Base-by-base conservation (phyloP, 83 land plant species). In the Thuja plicata region DNA sequence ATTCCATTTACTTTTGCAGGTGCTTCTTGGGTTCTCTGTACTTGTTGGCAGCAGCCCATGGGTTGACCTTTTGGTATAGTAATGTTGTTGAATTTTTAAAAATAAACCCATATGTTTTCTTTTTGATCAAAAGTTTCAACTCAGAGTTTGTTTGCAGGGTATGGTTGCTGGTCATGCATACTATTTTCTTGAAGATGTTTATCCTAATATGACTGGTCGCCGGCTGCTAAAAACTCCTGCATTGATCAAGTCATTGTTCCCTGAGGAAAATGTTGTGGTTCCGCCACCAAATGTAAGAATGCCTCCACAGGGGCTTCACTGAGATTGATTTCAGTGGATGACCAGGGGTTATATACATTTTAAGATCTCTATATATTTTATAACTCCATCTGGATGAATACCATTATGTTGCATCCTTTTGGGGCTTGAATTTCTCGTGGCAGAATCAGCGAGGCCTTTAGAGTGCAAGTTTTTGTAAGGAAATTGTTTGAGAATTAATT, bases 161-260 rank as follows among this genome's bases (percentile, higher is more conserved):
- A 98, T 97, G 97, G 92, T 96, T 16, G 99, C 99, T 46, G 99
- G 99, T 34, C 99, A 98, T 91, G 99, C 96, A 13, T 98, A 98
- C 87, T 98, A 95, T 88, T 98, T 98, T 87, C 92, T 98, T 48
- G 99, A 97, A 92, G 99, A 98, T 89, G 99, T 98, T 0, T 98
- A 98, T 82, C 99, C 99, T 27, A 86, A 89, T 21, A 98, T 98
- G 97, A 96, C 99, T 40, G 96, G 97, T 40, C 97, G 99, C 6
- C 95, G 96, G 27, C 94, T 95, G 60, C 86, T 98, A 50, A 97
- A 91, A 88, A 98, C 99, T 38, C 99, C 99, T 89, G 86, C 89
- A 2, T 93, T 98, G 34, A 95, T 98, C 70, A 97, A 97, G 89
- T 90, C 97, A 41, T 76, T 98, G 48, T 98, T 98, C 90, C 96